These are phyloP conservation scores for Ilex paraguariensis DNA, from an alignment of 305 asterid species.

Conservation along the genomic window DNA sequence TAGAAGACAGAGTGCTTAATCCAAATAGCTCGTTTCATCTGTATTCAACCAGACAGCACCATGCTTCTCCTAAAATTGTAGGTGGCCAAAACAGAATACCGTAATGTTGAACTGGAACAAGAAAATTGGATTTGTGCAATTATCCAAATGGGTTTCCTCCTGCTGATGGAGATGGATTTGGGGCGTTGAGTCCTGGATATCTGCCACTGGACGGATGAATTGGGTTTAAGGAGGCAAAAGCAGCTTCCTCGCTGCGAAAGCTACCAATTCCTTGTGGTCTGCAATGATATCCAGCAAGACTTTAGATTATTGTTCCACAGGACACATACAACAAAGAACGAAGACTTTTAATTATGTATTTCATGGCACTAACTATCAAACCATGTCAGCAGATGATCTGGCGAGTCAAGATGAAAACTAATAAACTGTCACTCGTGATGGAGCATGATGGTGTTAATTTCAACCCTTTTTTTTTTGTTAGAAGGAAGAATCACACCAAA, in stretches of 20 bases:
- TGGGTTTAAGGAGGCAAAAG: conserved; percentile 50
- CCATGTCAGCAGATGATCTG: no score
- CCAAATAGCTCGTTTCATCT: neutral
- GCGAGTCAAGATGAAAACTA: neutral
- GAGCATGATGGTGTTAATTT: no score
- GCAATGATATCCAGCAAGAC: conserved; percentile 12
- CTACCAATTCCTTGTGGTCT: conserved; percentile 47
- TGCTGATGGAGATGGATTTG: conserved; percentile 31
- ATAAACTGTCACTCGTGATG: no score
- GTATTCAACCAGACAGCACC: neutral
- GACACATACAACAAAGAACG: neutral
- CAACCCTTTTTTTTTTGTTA: no score
- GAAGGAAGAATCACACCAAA: no score
- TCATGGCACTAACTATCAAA: neutral
- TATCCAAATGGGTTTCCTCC: conserved; percentile 70
- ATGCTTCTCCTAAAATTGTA: neutral
- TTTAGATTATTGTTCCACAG: neutral
- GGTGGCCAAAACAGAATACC: neutral
- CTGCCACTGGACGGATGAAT: conserved; percentile 19
- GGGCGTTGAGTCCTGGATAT: conserved; percentile 15
- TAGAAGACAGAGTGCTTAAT: neutral
- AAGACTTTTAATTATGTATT: neutral
- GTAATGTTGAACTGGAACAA: neutral
- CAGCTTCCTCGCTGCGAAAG: conserved; percentile 31
- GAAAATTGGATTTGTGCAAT: conserved; percentile 5